These are phyloP conservation scores for Bombardia bombarda DNA, from an alignment of 495 filamentous ascomycete species.

Conservation along the genomic window DNA sequence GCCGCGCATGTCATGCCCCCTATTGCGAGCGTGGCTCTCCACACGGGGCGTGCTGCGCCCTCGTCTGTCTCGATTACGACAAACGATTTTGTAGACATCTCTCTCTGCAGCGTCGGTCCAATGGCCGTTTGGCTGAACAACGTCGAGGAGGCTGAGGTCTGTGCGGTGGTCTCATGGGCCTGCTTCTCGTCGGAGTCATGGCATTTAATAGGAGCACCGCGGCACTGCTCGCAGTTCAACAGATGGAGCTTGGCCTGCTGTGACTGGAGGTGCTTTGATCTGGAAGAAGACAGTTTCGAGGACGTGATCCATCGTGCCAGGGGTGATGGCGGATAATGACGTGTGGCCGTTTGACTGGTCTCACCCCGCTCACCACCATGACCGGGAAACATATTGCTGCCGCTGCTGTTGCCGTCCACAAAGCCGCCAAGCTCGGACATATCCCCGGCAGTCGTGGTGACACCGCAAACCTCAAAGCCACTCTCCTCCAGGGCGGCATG, in stretches of 20 bases:
- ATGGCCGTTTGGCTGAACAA: neutral
- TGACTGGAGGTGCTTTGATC: slow-evolving; percentile 1
- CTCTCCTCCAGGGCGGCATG: slow-evolving; percentile 32
- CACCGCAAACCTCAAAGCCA: slow-evolving; percentile 38
- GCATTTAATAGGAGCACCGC: slow-evolving; percentile 1
- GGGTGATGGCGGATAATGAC: slow-evolving; percentile 1
- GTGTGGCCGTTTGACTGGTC: neutral
- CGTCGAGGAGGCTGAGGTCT: neutral
- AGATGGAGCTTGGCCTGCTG: slow-evolving; percentile 19
- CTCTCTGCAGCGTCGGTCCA: neutral
- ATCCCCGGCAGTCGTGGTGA: slow-evolving; percentile 29
- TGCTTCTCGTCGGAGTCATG: slow-evolving; percentile 7
- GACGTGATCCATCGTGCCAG: slow-evolving; percentile 21
- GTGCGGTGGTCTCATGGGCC: slow-evolving; percentile 4
- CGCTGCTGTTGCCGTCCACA: slow-evolving; percentile 1
- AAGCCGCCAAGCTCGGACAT: slow-evolving; percentile 9
- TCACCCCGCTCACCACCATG: too few species aligned
- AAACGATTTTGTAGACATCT: slow-evolving; percentile 17
- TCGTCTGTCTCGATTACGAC: slow-evolving; percentile 17
- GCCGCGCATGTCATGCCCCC: slow-evolving; percentile 80
- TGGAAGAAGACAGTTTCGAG: slow-evolving; percentile 6
- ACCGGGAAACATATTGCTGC: neutral
- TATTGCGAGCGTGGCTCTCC: slow-evolving; percentile 59
- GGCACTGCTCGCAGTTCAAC: slow-evolving; percentile 27
- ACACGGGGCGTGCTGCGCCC: slow-evolving; percentile 14